These are phyloP conservation scores for Penicillium cinerascens DNA, from an alignment of 495 filamentous ascomycete species.

Conservation along the genomic window DNA sequence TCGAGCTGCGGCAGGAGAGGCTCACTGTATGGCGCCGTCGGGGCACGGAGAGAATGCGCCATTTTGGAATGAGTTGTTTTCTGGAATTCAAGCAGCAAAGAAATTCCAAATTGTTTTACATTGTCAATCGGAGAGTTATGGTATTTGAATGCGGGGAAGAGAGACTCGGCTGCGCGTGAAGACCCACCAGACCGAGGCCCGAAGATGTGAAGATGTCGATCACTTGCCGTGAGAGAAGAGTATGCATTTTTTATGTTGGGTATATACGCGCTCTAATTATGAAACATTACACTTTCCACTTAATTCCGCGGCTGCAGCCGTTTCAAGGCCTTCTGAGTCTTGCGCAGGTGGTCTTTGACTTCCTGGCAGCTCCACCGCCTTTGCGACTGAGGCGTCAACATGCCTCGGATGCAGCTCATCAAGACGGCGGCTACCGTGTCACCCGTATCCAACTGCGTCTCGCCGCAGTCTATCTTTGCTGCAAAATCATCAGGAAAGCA, in stretches of 20 bases:
- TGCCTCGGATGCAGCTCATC: slow-evolving; percentile 41
- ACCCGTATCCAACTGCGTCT: slow-evolving; percentile 23
- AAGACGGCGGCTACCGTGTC: slow-evolving; percentile 35
- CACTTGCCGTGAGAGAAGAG: slow-evolving; percentile 4
- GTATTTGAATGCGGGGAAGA: slow-evolving; percentile 11
- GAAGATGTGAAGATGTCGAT: slow-evolving; percentile 7
- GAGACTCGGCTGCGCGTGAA: slow-evolving; percentile 6
- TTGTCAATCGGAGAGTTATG: not conserved
- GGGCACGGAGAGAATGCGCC: slow-evolving; percentile 20
- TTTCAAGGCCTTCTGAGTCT: slow-evolving; percentile 20
- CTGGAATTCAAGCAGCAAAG: not conserved
- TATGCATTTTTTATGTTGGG: slow-evolving; percentile 8
- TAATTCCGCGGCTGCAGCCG: not conserved
- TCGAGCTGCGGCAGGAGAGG: slow-evolving; percentile 39
- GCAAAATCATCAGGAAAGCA: slow-evolving; percentile 38
- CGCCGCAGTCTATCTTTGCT: slow-evolving; percentile 35
- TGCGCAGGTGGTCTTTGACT: slow-evolving; percentile 29
- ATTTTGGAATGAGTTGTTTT: slow-evolving; percentile 5
- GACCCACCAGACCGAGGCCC: slow-evolving; percentile 17
- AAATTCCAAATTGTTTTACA: not conserved
- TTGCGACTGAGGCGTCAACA: slow-evolving; percentile 42
- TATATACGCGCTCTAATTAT: slow-evolving; percentile 1
- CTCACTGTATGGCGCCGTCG: slow-evolving; percentile 41
- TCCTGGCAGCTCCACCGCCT: slow-evolving; percentile 39
- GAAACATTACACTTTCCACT: not conserved